phyloP scores from a whole-genome alignment of 306 rosid species.

The Sindora glabra region DNA sequence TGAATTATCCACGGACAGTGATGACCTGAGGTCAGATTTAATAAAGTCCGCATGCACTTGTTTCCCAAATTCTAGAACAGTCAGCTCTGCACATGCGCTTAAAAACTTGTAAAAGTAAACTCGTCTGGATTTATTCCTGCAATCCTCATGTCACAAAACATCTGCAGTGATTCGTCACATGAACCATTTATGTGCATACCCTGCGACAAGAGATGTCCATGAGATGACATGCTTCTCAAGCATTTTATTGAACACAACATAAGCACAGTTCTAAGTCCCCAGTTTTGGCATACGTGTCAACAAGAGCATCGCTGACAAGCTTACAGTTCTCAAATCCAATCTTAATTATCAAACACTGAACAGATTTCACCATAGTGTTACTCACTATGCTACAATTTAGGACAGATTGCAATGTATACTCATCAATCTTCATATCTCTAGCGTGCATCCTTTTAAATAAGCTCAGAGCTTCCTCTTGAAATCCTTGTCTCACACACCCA shows the following conservation, averaged over 20 bases:
- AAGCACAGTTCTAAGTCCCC: slow-evolving; percentile 46
- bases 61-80: slow-evolving; percentile 69
- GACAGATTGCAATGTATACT: slow-evolving; percentile 76
- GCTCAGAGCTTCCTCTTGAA: slow-evolving; percentile 50
- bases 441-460: slow-evolving; percentile 62
- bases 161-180: slow-evolving; percentile 52
- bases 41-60: slow-evolving; percentile 66
- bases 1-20: slow-evolving; percentile 63
- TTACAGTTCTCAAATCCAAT: slow-evolving; percentile 61
- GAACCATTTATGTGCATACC: slow-evolving; percentile 63
- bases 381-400: slow-evolving; percentile 49
- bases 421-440: slow-evolving; percentile 58
- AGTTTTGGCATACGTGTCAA: slow-evolving; percentile 78
- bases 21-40: slow-evolving; percentile 51
- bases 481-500: slow-evolving; percentile 69
- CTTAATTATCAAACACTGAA: slow-evolving; percentile 62
- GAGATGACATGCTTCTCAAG: slow-evolving; percentile 73
- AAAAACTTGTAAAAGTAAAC: slow-evolving; percentile 59
- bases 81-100: slow-evolving; percentile 76
- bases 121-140: slow-evolving; percentile 59
- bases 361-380: slow-evolving; percentile 29
- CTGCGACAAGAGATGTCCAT: slow-evolving; percentile 89
- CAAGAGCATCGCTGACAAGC: slow-evolving; percentile 74
- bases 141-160: slow-evolving; percentile 65
- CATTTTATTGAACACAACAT: slow-evolving; percentile 47